Evolutionary conservation across 371 early-diverging fungal species (phyloP).

Genomic region (Sporodiniella umbellata): DNA sequence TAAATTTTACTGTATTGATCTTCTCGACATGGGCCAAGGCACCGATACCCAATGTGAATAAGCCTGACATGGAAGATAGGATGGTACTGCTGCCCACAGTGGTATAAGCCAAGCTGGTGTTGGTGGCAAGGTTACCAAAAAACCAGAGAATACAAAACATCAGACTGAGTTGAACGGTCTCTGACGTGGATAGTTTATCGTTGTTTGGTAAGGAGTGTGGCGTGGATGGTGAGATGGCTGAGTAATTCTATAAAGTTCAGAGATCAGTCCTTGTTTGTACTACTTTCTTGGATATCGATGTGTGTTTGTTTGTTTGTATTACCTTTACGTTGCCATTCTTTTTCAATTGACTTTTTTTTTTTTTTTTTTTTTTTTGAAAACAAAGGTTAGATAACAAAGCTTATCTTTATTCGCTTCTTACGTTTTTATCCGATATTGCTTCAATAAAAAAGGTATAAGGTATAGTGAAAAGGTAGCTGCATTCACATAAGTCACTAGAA

Average conservation of each 20-base stretch:
- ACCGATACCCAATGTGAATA: constrained; percentile 74
- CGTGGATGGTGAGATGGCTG: constrained; percentile 5
- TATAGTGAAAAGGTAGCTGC: constrained; percentile 73
- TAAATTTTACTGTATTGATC: constrained; percentile 50
- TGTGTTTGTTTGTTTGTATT: background rate
- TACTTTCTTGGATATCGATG: background rate
- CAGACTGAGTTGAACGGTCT: constrained; percentile 69
- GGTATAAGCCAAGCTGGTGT: constrained; percentile 76
- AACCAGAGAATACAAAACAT: constrained; percentile 82
- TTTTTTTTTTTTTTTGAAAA: too few relatives aligned
- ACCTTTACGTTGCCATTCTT: background rate
- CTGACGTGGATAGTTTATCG: constrained; percentile 31
- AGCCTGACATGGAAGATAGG: constrained; percentile 71
- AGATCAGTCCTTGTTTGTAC: constrained; percentile 8
- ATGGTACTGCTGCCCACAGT: constrained; percentile 83
- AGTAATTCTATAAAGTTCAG: constrained; percentile 2
- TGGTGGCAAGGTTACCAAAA: constrained; percentile 72
- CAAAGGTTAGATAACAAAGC: background rate
- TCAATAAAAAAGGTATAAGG: constrained; percentile 41
- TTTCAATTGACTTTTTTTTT: background rate
- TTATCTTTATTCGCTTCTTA: background rate
- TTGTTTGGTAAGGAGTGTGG: too few relatives aligned
- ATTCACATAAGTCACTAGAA: constrained; percentile 72
- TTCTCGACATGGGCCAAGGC: constrained; percentile 57
- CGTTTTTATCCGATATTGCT: constrained; percentile 1